These are phyloP conservation scores for Colletotrichum higginsianum DNA, from an alignment of 2,329 filamentous ascomycete genomes.

Conservation along the genomic window DNA sequence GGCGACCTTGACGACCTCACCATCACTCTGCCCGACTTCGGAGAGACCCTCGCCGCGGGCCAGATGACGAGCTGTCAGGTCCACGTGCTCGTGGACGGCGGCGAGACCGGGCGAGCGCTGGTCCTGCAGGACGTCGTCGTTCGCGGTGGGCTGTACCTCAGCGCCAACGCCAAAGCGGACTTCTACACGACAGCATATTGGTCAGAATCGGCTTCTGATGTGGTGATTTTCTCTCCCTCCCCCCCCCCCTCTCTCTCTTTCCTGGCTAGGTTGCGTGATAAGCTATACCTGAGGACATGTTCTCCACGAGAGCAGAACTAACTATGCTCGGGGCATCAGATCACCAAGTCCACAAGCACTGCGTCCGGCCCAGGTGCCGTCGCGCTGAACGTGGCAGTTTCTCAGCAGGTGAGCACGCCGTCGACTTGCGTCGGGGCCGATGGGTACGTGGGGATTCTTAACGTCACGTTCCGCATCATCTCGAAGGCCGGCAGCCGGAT, in stretches of 20 bases:
- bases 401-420: conserved; percentile 27
- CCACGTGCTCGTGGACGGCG: conserved; percentile 34
- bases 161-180: conserved; percentile 30
- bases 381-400: conserved; percentile 34
- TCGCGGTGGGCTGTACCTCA: conserved; percentile 34
- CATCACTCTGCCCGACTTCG: conserved; percentile 59
- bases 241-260: neutral
- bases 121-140: conserved; percentile 36
- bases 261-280: neutral
- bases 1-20: conserved; percentile 47
- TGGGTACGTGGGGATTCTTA: conserved; percentile 42
- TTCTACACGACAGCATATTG: conserved; percentile 36
- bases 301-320: neutral
- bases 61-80: conserved; percentile 46
- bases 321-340: neutral
- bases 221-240: conserved; percentile 9
- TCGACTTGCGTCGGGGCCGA: conserved; percentile 37
- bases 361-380: conserved; percentile 17
- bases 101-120: conserved; percentile 29
- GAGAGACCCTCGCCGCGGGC: conserved; percentile 53
- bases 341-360: conserved; percentile 32
- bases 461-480: conserved; percentile 42
- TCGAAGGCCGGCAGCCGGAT: conserved; percentile 26
- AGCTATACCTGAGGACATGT: neutral
- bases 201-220: conserved; percentile 35